Base-by-base conservation (phyloP, 495 filamentous ascomycete genomes). In the Podospora didyma region DNA sequence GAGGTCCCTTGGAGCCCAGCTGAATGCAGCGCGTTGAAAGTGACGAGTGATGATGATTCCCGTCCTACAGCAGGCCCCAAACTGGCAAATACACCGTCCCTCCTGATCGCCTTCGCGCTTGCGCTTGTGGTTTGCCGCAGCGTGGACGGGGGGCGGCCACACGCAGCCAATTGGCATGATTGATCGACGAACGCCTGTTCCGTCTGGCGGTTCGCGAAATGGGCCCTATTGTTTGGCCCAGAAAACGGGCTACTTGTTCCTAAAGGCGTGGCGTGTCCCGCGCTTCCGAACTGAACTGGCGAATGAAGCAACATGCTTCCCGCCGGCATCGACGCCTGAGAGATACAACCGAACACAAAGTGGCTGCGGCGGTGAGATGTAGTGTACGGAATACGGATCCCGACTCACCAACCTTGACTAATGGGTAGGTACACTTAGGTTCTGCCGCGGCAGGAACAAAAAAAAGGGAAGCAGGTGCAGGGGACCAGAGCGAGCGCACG, bases 401-500 rank as follows among this genome's bases (percentile, higher is more conserved):
- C n/a, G n/a, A n/a, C n/a, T n/a, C n/a, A n/a, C n/a, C n/a, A n/a
- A n/a, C n/a, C n/a, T n/a, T n/a, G n/a, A n/a, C n/a, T n/a, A n/a
- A n/a, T n/a, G n/a, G n/a, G n/a, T n/a, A n/a, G n/a, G n/a, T n/a
- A n/a, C n/a, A n/a, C n/a, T n/a, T n/a, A n/a, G 26, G 26, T 4
- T 31, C 26, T 31, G 26, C 26, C 26, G 26, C n/a, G n/a, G n/a
- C n/a, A n/a, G n/a, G n/a, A n/a, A n/a, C 26, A 31, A 31, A 31
- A 9, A 9, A 31, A 31, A 47, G 17, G 45, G 11, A 19, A 5
- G 22, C 12, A 47, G 7, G 45, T 47, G 12, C 12, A 19, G 11
- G 12, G 14, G n/a, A 17, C 5, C 14, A 42, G 14, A 42, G 39
- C 57, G 34, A 19, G 57, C 19, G 58, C 58, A 61, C 58, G 41